Conservation (phyloP, 257 asterid species). For the Fraxinus cuspidata region DNA sequence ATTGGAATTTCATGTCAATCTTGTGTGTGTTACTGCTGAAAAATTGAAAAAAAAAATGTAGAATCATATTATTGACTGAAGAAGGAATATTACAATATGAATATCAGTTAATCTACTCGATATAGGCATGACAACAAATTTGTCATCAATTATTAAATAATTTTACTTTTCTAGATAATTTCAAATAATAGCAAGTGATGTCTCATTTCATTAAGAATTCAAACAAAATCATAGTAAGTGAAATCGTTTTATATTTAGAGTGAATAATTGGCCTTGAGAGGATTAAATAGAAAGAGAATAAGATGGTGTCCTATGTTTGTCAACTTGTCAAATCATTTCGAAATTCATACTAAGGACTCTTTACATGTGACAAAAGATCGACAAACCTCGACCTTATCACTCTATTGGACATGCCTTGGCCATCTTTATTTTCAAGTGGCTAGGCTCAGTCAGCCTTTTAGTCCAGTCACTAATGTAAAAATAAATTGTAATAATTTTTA, state of each 20-base stretch:
- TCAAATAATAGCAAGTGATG: too few relatives aligned
- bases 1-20: too few relatives aligned
- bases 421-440: background rate
- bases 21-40: background rate
- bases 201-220: too few relatives aligned
- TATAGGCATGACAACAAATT: background rate
- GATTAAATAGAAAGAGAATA: too few relatives aligned
- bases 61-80: background rate
- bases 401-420: background rate
- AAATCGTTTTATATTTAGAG: too few relatives aligned
- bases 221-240: too few relatives aligned
- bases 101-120: background rate
- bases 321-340: background rate
- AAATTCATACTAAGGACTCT: background rate
- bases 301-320: background rate
- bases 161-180: background rate
- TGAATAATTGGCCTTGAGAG: too few relatives aligned
- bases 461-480: too few relatives aligned
- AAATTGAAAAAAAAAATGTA: background rate
- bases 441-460: background rate
- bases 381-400: background rate
- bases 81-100: background rate
- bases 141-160: background rate
- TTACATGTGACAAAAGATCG: background rate
- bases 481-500: too few relatives aligned